These are phyloP conservation scores for Penicillium soppii DNA, from an alignment of 495 filamentous ascomycete species.

Conservation along the genomic window DNA sequence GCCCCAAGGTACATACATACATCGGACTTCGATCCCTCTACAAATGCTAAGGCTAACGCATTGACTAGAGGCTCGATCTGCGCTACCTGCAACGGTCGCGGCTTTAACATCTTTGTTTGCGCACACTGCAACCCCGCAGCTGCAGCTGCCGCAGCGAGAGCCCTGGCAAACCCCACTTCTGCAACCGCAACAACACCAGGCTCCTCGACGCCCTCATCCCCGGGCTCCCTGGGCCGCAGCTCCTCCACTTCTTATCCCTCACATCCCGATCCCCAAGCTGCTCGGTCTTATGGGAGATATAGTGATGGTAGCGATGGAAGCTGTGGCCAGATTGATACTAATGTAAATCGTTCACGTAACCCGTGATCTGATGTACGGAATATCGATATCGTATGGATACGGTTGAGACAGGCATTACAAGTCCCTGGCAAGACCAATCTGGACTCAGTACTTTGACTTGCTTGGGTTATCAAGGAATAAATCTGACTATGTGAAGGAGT, in stretches of 20 bases:
- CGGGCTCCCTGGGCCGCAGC: slow-evolving; percentile 33
- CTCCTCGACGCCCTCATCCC: slow-evolving; percentile 27
- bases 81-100: slow-evolving; percentile 32
- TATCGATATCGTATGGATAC: too few relatives aligned
- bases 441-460: too few relatives aligned
- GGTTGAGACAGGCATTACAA: too few relatives aligned
- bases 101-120: slow-evolving; percentile 40
- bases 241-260: slow-evolving; percentile 32
- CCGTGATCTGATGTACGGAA: slow-evolving; percentile 2
- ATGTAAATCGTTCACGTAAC: slow-evolving; percentile 22
- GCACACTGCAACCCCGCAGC: slow-evolving; percentile 35
- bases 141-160: slow-evolving; percentile 15
- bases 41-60: background rate
- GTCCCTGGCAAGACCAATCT: too few relatives aligned
- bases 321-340: slow-evolving; percentile 24
- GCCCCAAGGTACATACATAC: slow-evolving; percentile 38
- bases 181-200: slow-evolving; percentile 14
- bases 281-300: slow-evolving; percentile 13
- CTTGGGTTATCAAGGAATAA: too few relatives aligned
- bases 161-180: slow-evolving; percentile 13
- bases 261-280: slow-evolving; percentile 13
- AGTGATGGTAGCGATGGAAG: slow-evolving; percentile 20
- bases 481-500: too few relatives aligned
- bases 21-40: background rate
- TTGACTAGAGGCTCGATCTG: slow-evolving; percentile 32